phyloP scores from a whole-genome alignment of 2,329 filamentous ascomycete species.

The Bisporella sp. region DNA sequence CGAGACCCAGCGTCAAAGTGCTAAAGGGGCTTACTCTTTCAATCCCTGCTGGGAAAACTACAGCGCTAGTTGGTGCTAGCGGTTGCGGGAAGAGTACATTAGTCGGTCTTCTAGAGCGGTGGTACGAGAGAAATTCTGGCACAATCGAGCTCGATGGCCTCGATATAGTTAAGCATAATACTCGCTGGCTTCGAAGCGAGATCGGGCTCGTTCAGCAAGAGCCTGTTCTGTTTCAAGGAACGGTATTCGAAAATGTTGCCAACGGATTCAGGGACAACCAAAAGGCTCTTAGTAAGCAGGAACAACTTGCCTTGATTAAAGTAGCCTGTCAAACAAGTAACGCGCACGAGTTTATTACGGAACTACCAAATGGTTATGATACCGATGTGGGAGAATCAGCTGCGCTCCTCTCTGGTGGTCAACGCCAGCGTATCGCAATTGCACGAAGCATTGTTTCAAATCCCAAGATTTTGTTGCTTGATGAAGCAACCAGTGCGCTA shows the following conservation, averaged over 20 bases:
- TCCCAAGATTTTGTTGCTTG: constrained; percentile 81
- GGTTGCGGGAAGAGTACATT: constrained; percentile 33
- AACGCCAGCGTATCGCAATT: constrained; percentile 92
- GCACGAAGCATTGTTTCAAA: constrained; percentile 81
- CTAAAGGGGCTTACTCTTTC: constrained; percentile 32
- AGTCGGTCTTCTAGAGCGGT: constrained; percentile 32
- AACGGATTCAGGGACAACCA: constrained; percentile 4
- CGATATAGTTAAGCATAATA: constrained; percentile 21
- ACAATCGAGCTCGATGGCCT: constrained; percentile 21
- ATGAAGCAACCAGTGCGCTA: constrained; percentile 86
- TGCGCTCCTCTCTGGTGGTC: constrained; percentile 81
- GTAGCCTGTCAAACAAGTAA: constrained; percentile 82
- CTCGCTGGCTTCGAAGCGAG: constrained; percentile 18
- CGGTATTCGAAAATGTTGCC: constrained; percentile 27
- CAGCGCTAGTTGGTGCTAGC: constrained; percentile 28
- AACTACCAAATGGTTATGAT: constrained; percentile 62
- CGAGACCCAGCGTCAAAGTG: constrained; percentile 17
- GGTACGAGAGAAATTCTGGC: constrained; percentile 24
- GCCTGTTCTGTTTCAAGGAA: constrained; percentile 42
- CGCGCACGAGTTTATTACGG: constrained; percentile 79
- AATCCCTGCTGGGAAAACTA: constrained; percentile 32
- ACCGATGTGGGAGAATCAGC: constrained; percentile 88
- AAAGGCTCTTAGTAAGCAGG: neutral
- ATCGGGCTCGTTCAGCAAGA: constrained; percentile 29
- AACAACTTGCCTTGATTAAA: constrained; percentile 40